Evolutionary conservation across 2,329 filamentous ascomycete genomes (phyloP).

Genomic region (Pseudomassariella vexata): DNA sequence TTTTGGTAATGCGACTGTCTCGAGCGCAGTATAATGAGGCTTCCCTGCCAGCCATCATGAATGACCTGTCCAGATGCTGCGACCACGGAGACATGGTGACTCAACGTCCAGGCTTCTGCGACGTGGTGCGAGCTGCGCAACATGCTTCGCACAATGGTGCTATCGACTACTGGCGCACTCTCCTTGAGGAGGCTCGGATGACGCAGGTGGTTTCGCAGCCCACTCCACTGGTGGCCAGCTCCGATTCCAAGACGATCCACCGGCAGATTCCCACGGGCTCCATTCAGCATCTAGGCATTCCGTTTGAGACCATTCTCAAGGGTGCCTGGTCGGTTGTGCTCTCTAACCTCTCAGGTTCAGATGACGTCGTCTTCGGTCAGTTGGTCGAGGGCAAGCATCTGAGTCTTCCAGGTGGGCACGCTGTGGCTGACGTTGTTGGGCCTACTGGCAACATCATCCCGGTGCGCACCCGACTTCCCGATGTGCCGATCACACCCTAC

Average conservation of each 20-base stretch:
- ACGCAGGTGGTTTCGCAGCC: conserved; percentile 38
- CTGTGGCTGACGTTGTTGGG: conserved; percentile 42
- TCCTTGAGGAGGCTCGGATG: conserved; percentile 39
- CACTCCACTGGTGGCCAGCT: conserved; percentile 32
- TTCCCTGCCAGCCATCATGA: conserved; percentile 38
- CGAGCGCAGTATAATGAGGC: conserved; percentile 43
- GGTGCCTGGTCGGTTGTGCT: conserved; percentile 53
- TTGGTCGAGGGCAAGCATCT: conserved; percentile 42
- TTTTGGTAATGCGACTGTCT: conserved; percentile 40
- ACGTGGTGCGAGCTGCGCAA: conserved; percentile 37
- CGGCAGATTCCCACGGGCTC: conserved; percentile 34
- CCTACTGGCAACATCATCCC: conserved; percentile 42
- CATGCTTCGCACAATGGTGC: conserved; percentile 30
- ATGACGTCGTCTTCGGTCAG: conserved; percentile 53
- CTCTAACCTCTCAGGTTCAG: conserved; percentile 38
- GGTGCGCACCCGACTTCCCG: conserved; percentile 41
- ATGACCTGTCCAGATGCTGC: conserved; percentile 43
- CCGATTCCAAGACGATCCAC: conserved; percentile 31
- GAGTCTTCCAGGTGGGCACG: conserved; percentile 29
- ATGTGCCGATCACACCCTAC: conserved; percentile 37
- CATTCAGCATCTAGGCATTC: conserved; percentile 36
- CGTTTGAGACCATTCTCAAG: conserved; percentile 48
- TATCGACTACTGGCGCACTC: conserved; percentile 37
- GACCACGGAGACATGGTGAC: conserved; percentile 25
- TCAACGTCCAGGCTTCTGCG: conserved; percentile 38